Evolutionary conservation across 2,329 filamentous ascomycete genomes (phyloP), one percentile per base, ranked within the genome.

Genomic region (Dactylellina leptospora): DNA sequence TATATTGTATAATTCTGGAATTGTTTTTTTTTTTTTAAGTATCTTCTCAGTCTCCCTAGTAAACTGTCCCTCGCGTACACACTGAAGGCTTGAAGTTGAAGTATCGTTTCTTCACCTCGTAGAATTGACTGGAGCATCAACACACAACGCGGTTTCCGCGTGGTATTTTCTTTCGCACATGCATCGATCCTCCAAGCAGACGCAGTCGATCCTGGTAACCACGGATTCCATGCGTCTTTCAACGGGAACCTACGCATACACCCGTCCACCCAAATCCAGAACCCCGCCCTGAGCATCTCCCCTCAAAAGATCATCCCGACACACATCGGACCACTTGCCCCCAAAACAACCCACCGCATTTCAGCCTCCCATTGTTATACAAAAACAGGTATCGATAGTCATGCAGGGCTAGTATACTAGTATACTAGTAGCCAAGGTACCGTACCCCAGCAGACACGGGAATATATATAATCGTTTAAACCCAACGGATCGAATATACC

Each of bases 1-100:
- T 66, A 56, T 58, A 66, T 56, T 66, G 61, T 66, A 66, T 66
- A 66, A 66, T 66, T 16, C 20, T 27, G 44, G 42, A 58, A 18
- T 27, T 28, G 45, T 11, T 10, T 38, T 38, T 53, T 28, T 33
- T 22, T 45, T 3, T 22, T 45, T 20, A n/a, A n/a, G n/a, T n/a
- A n/a, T 6, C 20, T 6, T 45, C 42, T 45, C 4, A 23, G 13
- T 16, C 16, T 45, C 42, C 10, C 27, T n/a, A n/a, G n/a, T n/a
- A n/a, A n/a, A n/a, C n/a, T n/a, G n/a, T n/a, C n/a, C n/a, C n/a
- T n/a, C n/a, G n/a, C n/a, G n/a, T n/a, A n/a, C n/a, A n/a, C n/a
- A n/a, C n/a, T n/a, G n/a, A n/a, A n/a, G n/a, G n/a, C n/a, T n/a
- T n/a, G n/a, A n/a, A n/a, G n/a, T n/a, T n/a, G n/a, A n/a, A n/a